Conservation (phyloP, 331 rosid species). For the Quercus tomentella region DNA sequence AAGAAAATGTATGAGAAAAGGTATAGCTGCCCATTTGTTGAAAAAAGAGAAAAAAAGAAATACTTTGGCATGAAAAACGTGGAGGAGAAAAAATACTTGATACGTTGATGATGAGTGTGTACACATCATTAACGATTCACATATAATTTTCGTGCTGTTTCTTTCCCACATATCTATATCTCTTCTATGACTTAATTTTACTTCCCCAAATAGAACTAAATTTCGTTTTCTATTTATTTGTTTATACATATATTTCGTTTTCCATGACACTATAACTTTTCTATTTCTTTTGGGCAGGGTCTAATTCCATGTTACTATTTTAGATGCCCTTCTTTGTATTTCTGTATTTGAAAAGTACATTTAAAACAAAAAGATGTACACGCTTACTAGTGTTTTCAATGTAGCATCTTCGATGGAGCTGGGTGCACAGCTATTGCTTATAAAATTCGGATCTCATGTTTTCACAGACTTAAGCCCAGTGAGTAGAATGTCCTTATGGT, state of each 20-base stretch:
- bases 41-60: not conserved
- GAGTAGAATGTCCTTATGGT: too few species aligned
- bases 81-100: not conserved
- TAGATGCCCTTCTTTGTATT: too few species aligned
- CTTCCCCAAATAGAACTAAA: not conserved
- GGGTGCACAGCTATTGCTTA: too few species aligned
- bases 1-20: not conserved
- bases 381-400: too few species aligned
- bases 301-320: too few species aligned
- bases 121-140: not conserved
- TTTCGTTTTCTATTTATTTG: too few species aligned
- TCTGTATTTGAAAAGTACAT: too few species aligned
- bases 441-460: too few species aligned
- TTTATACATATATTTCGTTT: not conserved
- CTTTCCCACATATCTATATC: not conserved
- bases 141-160: not conserved
- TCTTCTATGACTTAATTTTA: not conserved
- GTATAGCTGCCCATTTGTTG: not conserved
- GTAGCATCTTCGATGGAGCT: too few species aligned
- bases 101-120: not conserved
- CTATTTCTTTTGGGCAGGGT: too few species aligned
- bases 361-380: too few species aligned
- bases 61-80: constrained; percentile 8
- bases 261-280: not conserved
- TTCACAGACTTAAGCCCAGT: too few species aligned